A percentile compares a stretch with the other conserved stretches of the same genome.
Conservation (phyloP, 805 yeast genomes). For the Metschnikowia continentalis region DNA sequence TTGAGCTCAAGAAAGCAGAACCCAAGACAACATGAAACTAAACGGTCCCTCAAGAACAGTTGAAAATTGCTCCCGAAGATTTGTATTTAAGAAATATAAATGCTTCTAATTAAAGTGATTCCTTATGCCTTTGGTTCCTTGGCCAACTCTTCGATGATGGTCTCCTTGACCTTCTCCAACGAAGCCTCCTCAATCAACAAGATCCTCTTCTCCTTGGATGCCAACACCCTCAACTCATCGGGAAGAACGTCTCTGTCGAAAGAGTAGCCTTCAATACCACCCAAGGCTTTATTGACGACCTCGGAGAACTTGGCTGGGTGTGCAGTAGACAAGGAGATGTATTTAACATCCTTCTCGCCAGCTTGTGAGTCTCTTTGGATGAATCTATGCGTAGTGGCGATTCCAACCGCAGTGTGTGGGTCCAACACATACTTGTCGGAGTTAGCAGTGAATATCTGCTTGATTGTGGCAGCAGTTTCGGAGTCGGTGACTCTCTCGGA, state of each 20-base stretch:
- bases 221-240: slow-evolving; percentile 71
- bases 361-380: slow-evolving; percentile 45
- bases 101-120: neutral
- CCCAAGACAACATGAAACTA: neutral
- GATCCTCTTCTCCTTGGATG: slow-evolving; percentile 70
- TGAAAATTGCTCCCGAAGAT: neutral
- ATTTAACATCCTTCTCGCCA: slow-evolving; percentile 37
- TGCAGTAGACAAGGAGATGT: slow-evolving; percentile 88
- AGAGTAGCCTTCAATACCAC: slow-evolving; percentile 63
- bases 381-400: slow-evolving; percentile 66
- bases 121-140: slow-evolving; percentile 15
- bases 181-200: slow-evolving; percentile 68
- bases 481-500: slow-evolving; percentile 77
- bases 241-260: slow-evolving; percentile 90
- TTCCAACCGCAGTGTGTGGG: slow-evolving; percentile 97
- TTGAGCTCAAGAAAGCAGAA: slow-evolving; percentile 43
- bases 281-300: slow-evolving; percentile 82
- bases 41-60: neutral
- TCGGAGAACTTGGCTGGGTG: slow-evolving; percentile 99
- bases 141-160: slow-evolving; percentile 66
- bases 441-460: slow-evolving; percentile 55
- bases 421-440: slow-evolving; percentile 77
- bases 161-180: slow-evolving; percentile 66
- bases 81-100: neutral
- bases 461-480: slow-evolving; percentile 78